phyloP scores from a whole-genome alignment of 257 asterid species.

The Phtheirospermum japonicum region DNA sequence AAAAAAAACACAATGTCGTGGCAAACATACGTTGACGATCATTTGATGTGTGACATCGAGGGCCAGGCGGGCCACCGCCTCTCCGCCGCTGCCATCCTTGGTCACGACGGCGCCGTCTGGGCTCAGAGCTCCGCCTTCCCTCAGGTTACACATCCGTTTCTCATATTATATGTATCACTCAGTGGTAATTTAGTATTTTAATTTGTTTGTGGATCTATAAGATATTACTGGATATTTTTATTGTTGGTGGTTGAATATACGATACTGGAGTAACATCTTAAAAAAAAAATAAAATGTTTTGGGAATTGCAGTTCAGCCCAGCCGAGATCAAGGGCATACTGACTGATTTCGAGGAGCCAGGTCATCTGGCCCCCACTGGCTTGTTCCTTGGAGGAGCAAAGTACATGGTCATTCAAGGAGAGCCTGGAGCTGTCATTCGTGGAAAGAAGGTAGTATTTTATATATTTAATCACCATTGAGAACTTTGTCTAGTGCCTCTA shows the following conservation, averaged over 20 bases:
- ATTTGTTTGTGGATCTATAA: background rate
- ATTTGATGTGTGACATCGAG: constrained; percentile 57
- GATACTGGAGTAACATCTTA: no score
- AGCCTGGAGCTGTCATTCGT: constrained; percentile 51
- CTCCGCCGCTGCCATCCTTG: constrained; percentile 54
- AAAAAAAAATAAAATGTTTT: no score
- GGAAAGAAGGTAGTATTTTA: constrained; percentile 49
- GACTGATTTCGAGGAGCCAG: constrained; percentile 50
- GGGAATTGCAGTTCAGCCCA: constrained; percentile 35
- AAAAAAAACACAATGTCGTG: constrained; percentile 42
- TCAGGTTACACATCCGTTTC: constrained; percentile 28
- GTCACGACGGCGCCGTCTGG: constrained; percentile 51
- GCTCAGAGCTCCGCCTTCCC: constrained; percentile 61
- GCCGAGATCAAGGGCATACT: constrained; percentile 45
- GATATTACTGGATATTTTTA: no score
- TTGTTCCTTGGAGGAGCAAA: constrained; percentile 41
- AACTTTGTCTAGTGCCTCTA: no score
- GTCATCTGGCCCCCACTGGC: constrained; percentile 50
- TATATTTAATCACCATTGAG: no score
- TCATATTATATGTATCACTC: no score
- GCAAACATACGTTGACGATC: constrained; percentile 60
- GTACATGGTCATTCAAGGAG: constrained; percentile 63
- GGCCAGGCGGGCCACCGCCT: constrained; percentile 47
- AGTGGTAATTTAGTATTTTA: background rate
- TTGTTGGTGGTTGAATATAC: no score